Conservation (phyloP, 768 basidiomycete species). For the Tubosaeta brunneosetosa region DNA sequence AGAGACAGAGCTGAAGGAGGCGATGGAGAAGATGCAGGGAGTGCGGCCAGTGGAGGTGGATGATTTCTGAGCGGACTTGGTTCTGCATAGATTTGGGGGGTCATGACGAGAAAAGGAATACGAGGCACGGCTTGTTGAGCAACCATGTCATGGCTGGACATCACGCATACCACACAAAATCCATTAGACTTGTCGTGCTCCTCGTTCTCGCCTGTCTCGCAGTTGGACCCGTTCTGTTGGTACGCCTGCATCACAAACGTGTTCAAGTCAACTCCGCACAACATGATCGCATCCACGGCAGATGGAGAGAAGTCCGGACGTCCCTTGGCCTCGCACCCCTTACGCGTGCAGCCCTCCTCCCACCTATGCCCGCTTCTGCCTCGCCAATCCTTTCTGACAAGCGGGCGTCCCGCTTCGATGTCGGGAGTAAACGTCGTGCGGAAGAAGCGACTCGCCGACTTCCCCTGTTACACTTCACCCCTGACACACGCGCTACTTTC, state of each 20-base stretch:
- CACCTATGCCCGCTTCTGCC: neutral
- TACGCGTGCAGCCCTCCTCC: slow-evolving; percentile 5
- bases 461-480: slow-evolving; percentile 21
- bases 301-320: slow-evolving; percentile 30
- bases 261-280: neutral
- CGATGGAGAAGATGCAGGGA: slow-evolving; percentile 63
- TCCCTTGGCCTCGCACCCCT: slow-evolving; percentile 29
- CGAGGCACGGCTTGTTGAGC: neutral
- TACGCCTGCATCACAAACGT: neutral
- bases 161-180: slow-evolving; percentile 11
- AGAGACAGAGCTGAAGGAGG: slow-evolving; percentile 69
- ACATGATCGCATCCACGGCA: slow-evolving; percentile 22
- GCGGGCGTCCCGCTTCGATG: slow-evolving; percentile 22
- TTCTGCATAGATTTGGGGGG: neutral
- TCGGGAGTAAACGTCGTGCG: slow-evolving; percentile 12
- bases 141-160: slow-evolving; percentile 22
- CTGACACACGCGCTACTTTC: neutral
- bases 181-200: slow-evolving; percentile 15
- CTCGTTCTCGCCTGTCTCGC: slow-evolving; percentile 23
- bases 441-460: slow-evolving; percentile 9
- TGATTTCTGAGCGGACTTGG: slow-evolving; percentile 22
- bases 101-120: no score
- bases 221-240: slow-evolving; percentile 12
- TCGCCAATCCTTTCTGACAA: slow-evolving; percentile 1
- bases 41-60: slow-evolving; percentile 45